Base-by-base conservation (phyloP, 75 land plant species). In the Selaginella moellendorffii region DNA sequence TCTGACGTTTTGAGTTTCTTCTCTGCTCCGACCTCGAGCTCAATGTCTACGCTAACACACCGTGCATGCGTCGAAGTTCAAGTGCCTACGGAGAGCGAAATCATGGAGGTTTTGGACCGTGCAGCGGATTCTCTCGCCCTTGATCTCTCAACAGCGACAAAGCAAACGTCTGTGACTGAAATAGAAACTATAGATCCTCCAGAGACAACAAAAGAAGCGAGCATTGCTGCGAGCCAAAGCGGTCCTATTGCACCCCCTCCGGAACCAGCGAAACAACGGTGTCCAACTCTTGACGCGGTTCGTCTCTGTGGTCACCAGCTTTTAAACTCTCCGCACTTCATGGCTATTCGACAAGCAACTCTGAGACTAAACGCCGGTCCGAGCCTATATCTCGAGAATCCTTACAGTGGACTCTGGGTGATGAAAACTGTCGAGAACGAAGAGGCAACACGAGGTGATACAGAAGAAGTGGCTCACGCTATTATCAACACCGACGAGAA, bases 341-440 rank as follows among this genome's bases (percentile, higher is more conserved):
- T 81, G 29, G 95, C 82, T 29, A 81, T 92, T 63, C 84, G 96
- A 72, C 87, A 83, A 79, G 79, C 77, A 17, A 88, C 97, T 24
- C 81, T 86, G 62, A 83, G 78, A 58, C 26, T 92, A 29, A 79
- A 79, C 65, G 78, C 70, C 26, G 97, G 86, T 61, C 97, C 97
- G 17, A 78, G 59, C 64, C 63, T 70, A 20, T 30, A 46, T 29
- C 62, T 26, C 12, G 19, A 62, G 64, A 29, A 62, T 17, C 18
- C 18, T 62, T 25, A 18, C 8, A 28, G 14, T 62, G 64, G 30
- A 2, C 26, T 26, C 1, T 29, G 54, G 10, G 2, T 22, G 30
- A 65, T 51, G 24, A 23, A 70, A 26, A 54, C 26, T 18, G 63
- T 61, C n/a, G 53, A 30, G 27, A 25, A 1, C 24, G 64, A 62